A percentile compares a stretch with the other conserved stretches of the same genome.
phyloP scores from a whole-genome alignment of 2,329 filamentous ascomycete species.

The Sporothrix pseudoabietina region DNA sequence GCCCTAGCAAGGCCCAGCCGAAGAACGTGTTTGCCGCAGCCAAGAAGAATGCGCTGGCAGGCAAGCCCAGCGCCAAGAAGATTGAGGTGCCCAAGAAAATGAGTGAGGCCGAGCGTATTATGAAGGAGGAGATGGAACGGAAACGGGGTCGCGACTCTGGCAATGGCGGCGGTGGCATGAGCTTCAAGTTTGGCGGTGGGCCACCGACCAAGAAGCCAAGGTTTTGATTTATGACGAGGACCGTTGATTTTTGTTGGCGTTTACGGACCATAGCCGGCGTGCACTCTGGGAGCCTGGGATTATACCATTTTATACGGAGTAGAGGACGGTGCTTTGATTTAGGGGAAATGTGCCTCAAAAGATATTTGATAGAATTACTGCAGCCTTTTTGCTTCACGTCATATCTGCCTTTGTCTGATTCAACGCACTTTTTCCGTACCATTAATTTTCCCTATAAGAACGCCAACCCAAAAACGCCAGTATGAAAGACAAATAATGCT shows the following conservation, averaged over 20 bases:
- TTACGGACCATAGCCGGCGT: background rate
- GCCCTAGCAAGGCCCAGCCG: slow-evolving; percentile 59
- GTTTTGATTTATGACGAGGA: slow-evolving; percentile 38
- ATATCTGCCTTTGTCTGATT: background rate
- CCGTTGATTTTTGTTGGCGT: background rate
- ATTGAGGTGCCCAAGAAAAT: slow-evolving; percentile 73
- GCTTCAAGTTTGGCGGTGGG: slow-evolving; percentile 29
- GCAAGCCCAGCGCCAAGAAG: slow-evolving; percentile 63
- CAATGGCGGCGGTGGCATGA: slow-evolving; percentile 26
- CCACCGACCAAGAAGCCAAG: slow-evolving; percentile 54
- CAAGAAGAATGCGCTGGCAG: slow-evolving; percentile 68
- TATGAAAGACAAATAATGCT: background rate
- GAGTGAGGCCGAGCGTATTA: slow-evolving; percentile 84
- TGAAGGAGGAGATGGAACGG: slow-evolving; percentile 79
- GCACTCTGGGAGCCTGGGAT: background rate
- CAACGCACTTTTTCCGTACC: background rate
- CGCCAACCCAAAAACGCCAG: slow-evolving; percentile 25
- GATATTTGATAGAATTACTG: background rate
- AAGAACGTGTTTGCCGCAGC: slow-evolving; percentile 74
- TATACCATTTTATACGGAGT: slow-evolving; percentile 8
- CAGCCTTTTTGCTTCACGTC: background rate
- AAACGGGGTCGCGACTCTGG: slow-evolving; percentile 59
- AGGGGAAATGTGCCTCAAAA: no score
- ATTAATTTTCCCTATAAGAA: background rate
- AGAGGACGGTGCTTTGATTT: background rate